phyloP scores from a whole-genome alignment of 116 monocot species.

The Dioscorea cayenensis region DNA sequence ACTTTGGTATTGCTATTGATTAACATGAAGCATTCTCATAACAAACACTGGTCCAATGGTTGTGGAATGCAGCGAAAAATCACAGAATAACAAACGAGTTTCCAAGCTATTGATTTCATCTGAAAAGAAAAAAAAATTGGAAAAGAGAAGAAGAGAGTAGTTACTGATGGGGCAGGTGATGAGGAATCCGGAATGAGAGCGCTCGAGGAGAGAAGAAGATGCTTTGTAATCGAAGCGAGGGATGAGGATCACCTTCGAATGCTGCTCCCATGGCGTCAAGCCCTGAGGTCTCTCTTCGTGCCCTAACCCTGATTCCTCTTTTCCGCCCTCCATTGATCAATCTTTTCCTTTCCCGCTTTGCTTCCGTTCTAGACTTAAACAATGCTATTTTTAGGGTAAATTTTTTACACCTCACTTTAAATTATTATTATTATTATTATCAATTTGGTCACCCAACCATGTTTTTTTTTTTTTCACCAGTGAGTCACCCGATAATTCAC shows the following conservation, averaged over 20 bases:
- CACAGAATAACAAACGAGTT: background rate
- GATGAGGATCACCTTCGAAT: conserved; percentile 59
- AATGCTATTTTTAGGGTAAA: too few relatives aligned
- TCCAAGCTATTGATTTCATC: background rate
- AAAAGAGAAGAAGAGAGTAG: background rate
- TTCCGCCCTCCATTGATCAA: background rate
- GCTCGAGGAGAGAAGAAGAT: conserved; percentile 34
- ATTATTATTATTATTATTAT: too few relatives aligned
- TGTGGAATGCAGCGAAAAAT: background rate
- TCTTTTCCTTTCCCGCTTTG: background rate
- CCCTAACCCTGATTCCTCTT: background rate
- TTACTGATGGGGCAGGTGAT: conserved; percentile 78
- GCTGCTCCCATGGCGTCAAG: conserved; percentile 70
- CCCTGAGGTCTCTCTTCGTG: background rate
- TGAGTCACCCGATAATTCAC: too few relatives aligned
- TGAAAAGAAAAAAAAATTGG: background rate
- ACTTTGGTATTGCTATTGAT: background rate
- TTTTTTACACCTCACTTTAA: too few relatives aligned
- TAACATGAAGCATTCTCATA: background rate
- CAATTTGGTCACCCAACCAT: too few relatives aligned
- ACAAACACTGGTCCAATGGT: background rate
- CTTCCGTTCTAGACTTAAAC: background rate
- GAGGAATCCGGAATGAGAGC: conserved; percentile 62
- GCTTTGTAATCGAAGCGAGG: conserved; percentile 71
- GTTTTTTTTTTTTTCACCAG: too few relatives aligned